Conservation (phyloP, 805 yeast genomes). For the Metschnikowia aberdeeniae region DNA sequence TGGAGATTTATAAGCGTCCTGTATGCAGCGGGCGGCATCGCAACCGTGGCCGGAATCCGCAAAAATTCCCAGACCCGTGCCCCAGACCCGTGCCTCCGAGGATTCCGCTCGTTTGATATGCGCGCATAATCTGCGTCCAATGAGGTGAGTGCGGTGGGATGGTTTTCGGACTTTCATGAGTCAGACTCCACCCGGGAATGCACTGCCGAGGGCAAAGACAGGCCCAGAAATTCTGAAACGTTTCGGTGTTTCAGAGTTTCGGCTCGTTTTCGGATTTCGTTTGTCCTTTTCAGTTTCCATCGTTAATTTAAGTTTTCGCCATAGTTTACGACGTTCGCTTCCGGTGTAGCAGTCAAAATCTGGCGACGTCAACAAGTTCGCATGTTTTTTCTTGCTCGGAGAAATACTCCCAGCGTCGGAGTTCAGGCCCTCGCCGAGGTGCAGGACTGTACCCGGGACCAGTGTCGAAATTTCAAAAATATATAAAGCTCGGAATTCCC, state of each 20-base stretch:
- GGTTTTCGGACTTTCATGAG: conserved; percentile 2
- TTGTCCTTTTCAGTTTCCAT: too few species aligned
- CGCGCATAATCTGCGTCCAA: conserved; percentile 3
- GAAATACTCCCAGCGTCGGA: conserved; percentile 7
- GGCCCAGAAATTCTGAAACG: not conserved
- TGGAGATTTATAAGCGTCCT: too few species aligned
- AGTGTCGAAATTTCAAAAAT: not conserved
- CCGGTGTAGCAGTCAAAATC: too few species aligned
- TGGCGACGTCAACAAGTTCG: not conserved
- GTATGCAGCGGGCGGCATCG: too few species aligned
- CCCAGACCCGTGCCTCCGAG: not conserved
- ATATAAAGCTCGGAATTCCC: not conserved
- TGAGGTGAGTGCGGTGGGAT: not conserved
- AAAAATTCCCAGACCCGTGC: too few species aligned
- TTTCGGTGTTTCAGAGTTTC: too few species aligned
- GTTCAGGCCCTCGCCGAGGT: conserved; percentile 4
- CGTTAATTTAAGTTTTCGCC: too few species aligned
- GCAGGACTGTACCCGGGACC: conserved; percentile 1
- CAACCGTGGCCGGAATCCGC: too few species aligned
- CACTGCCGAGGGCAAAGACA: not conserved
- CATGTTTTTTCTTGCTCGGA: conserved; percentile 5
- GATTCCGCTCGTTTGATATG: not conserved
- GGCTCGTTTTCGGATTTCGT: too few species aligned
- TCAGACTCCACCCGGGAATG: not conserved
- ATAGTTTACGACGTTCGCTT: too few species aligned